Conservation (phyloP, 257 asterid species). For the Solanum clarkiae region DNA sequence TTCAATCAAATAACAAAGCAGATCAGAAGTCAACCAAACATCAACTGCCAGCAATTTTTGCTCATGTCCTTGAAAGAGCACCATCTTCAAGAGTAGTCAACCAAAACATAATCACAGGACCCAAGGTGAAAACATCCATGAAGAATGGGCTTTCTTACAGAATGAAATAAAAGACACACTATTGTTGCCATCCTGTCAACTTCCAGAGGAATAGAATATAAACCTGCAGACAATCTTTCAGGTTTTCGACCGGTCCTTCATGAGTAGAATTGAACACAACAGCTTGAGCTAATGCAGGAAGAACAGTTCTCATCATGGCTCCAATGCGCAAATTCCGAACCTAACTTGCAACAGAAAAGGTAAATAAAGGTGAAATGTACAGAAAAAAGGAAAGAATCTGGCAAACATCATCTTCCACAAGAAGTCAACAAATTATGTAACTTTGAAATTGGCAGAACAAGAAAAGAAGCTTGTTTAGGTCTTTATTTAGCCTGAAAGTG, state of each 20-base stretch:
- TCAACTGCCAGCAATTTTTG: not conserved
- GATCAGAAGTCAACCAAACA: not conserved
- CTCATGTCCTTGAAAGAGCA: not conserved
- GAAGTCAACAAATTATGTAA: not conserved
- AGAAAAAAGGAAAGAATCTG: not conserved
- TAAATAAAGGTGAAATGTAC: not conserved
- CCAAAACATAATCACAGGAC: not conserved
- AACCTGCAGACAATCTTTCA: conserved; percentile 71
- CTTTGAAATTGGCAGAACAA: not conserved
- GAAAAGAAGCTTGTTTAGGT: not conserved
- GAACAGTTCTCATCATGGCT: conserved; percentile 84
- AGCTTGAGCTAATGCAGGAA: conserved; percentile 93
- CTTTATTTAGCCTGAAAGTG: not conserved
- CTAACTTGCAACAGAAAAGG: conserved; percentile 16
- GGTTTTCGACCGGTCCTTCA: conserved; percentile 29
- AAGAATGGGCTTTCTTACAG: not conserved
- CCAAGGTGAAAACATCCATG: not conserved
- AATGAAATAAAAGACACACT: not conserved
- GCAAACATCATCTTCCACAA: not conserved
- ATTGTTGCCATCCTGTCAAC: not conserved
- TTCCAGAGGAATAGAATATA: conserved; percentile 11
- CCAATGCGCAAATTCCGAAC: conserved; percentile 91
- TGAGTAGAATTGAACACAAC: conserved; percentile 38
- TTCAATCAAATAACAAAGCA: not conserved
- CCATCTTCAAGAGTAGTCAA: not conserved